Base-by-base conservation (phyloP, 768 basidiomycete genomes). In the Suillus ampliporus region DNA sequence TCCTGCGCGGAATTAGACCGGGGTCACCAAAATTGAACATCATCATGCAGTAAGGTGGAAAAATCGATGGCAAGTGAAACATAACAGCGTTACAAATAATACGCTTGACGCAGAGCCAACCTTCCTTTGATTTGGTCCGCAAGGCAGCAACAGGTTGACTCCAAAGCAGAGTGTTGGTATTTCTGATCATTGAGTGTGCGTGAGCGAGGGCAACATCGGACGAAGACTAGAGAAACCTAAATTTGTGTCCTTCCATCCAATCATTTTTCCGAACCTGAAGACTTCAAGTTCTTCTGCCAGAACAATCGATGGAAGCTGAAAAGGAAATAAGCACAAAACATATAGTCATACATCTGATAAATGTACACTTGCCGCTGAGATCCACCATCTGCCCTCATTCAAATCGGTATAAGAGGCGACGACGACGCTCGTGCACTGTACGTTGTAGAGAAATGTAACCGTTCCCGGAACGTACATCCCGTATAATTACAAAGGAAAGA, bases 1-100 rank as follows among this genome's bases (percentile, higher is more conserved):
- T 1, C 87, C 86, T 2, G 83, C 84, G 26, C 88, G 77, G 67
- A 88, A 85, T 31, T 3, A 31, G 31, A 57, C 87, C 83, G 64
- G 89, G 69, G 61, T 88, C 87, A 5, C 86, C 87, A 0, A 83
- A 79, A 59, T 88, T 88, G n/a, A n/a, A n/a, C n/a, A n/a, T n/a
- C n/a, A n/a, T n/a, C n/a, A n/a, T n/a, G n/a, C n/a, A n/a, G n/a
- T 10, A 4, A 14, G 41, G 19, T 43, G 19, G 41, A n/a, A 43
- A 43, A 3, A 43, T 43, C 43, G 19, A n/a, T 11, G 23, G 13
- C 14, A 44, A 44, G 41, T 31, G 7, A 5, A 17, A 53, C n/a
- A 8, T 10, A 5, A 31, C 26, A 28, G 5, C 21, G 47, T 26
- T 26, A 41, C n/a, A 26, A 17, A 47, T 31, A 9, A 34, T 0